Evolutionary conservation across 1,139 yeast genomes (phyloP).

Genomic region (Debaryomyces subglobosus): DNA sequence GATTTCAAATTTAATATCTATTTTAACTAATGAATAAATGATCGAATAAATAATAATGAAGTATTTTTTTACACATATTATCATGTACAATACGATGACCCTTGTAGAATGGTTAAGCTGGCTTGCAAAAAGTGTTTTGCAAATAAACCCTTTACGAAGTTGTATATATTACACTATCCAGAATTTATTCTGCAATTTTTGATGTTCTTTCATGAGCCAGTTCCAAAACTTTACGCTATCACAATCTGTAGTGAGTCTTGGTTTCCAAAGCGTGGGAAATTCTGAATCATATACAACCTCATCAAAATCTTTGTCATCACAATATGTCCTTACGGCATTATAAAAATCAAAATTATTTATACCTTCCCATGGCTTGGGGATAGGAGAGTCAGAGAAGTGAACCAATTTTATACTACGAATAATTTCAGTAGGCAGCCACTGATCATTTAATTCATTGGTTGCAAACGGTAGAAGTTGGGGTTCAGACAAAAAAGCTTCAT

Average conservation of each 20-base stretch:
- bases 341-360: slow-evolving; percentile 26
- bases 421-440: slow-evolving; percentile 32
- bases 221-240: slow-evolving; percentile 38
- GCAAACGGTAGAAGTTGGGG: slow-evolving; percentile 39
- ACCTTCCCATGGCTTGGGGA: slow-evolving; percentile 50
- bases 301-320: slow-evolving; percentile 22
- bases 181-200: background rate
- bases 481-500: slow-evolving; percentile 28
- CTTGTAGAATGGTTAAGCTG: background rate
- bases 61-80: too few species aligned
- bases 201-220: slow-evolving; percentile 24
- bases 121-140: background rate
- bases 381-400: slow-evolving; percentile 50
- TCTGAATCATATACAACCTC: slow-evolving; percentile 16
- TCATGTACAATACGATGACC: too few species aligned
- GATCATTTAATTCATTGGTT: slow-evolving; percentile 20
- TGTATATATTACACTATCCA: background rate
- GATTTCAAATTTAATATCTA: slow-evolving; percentile 20
- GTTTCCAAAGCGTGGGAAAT: slow-evolving; percentile 29
- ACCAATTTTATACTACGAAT: slow-evolving; percentile 28
- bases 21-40: background rate
- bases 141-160: background rate
- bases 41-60: background rate
- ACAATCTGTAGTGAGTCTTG: slow-evolving; percentile 37
- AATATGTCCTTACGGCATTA: slow-evolving; percentile 30